These are phyloP conservation scores for Cytospora mali DNA, from an alignment of 2,329 filamentous ascomycete genomes.

Conservation along the genomic window DNA sequence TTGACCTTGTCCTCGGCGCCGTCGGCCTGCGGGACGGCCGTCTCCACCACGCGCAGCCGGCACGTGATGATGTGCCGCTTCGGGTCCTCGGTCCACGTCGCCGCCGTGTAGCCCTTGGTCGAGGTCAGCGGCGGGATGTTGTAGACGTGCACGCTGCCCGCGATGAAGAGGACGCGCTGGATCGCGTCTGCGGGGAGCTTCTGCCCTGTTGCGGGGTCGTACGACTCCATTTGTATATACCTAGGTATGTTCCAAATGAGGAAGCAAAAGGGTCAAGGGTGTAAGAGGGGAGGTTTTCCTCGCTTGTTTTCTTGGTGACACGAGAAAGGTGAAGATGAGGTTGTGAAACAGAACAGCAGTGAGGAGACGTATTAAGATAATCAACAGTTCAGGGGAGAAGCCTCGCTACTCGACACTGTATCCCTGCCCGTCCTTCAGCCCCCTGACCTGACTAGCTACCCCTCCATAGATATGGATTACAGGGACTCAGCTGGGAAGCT, in stretches of 20 bases:
- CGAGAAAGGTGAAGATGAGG: too few relatives aligned
- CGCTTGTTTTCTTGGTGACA: too few relatives aligned
- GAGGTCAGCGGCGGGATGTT: conserved; percentile 79
- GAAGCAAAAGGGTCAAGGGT: neutral
- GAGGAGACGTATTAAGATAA: neutral
- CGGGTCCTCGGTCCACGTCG: conserved; percentile 73
- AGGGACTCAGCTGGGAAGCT: neutral
- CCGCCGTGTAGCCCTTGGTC: conserved; percentile 77
- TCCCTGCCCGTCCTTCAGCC: too few relatives aligned
- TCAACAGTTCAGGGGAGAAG: neutral
- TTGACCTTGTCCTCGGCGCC: conserved; percentile 59
- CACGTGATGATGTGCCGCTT: conserved; percentile 83
- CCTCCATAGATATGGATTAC: neutral
- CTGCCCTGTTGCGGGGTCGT: conserved; percentile 72
- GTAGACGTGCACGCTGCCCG: conserved; percentile 78
- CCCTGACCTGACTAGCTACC: neutral
- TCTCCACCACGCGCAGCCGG: conserved; percentile 77
- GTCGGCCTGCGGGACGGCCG: conserved; percentile 54
- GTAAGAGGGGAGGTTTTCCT: neutral
- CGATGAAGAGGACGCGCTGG: conserved; percentile 81
- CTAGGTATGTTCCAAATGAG: too few relatives aligned
- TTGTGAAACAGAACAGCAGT: neutral
- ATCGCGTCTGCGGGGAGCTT: conserved; percentile 75
- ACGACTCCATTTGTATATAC: conserved; percentile 65
- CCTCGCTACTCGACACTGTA: too few relatives aligned